Conservation (phyloP, 257 asterid species). For the Lantana camara region DNA sequence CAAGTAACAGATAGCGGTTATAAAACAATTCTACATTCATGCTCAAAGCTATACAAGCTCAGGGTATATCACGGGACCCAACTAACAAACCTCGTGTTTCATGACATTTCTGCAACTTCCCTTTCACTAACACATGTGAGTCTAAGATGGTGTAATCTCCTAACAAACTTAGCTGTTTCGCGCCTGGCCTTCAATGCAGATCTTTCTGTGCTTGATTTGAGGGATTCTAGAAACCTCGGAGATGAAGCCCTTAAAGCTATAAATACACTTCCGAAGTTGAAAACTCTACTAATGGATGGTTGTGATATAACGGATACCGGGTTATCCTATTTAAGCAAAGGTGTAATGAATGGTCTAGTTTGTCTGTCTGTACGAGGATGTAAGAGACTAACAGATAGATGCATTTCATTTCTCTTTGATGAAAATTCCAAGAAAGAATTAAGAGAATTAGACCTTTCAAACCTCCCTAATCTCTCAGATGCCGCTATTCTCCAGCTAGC, state of each 20-base stretch:
- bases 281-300: constrained; percentile 72
- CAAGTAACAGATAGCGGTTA: constrained; percentile 95
- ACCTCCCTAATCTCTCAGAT: constrained; percentile 77
- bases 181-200: constrained; percentile 66
- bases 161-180: constrained; percentile 75
- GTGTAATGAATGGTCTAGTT: constrained; percentile 53
- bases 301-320: constrained; percentile 87
- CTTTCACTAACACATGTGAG: constrained; percentile 78
- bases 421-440: constrained; percentile 51
- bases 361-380: constrained; percentile 88
- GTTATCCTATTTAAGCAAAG: constrained; percentile 66
- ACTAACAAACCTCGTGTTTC: constrained; percentile 89
- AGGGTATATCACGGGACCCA: constrained; percentile 79
- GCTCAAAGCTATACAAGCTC: constrained; percentile 69
- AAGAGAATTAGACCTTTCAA: constrained; percentile 80
- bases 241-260: constrained; percentile 81
- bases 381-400: constrained; percentile 81
- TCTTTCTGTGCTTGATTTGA: constrained; percentile 66
- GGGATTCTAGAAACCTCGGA: constrained; percentile 82
- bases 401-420: constrained; percentile 65
- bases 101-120: constrained; percentile 83
- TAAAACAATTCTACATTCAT: constrained; percentile 84
- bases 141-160: constrained; percentile 86
- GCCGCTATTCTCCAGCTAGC: constrained; percentile 69
- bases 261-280: constrained; percentile 63